A percentile compares a stretch with the other conserved stretches of the same genome.
Evolutionary conservation across 345 rosid genomes (phyloP).

Genomic region (Aurinia saxatilis): DNA sequence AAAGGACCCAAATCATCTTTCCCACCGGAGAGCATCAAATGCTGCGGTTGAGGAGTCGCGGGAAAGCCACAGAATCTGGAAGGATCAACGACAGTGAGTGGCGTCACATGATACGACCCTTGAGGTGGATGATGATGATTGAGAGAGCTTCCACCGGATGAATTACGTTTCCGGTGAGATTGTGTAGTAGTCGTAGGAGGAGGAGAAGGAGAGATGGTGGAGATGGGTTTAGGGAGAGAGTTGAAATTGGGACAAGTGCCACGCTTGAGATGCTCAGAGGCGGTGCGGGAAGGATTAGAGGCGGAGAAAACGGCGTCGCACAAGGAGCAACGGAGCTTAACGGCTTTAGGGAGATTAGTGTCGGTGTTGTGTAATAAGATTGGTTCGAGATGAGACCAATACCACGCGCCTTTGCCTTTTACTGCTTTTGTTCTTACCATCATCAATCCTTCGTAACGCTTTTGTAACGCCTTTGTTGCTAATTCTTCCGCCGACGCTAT

Average conservation of each 20-base stretch:
- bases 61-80: conserved; percentile 37
- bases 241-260: conserved; percentile 89
- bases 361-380: conserved; percentile 73
- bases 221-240: conserved; percentile 60
- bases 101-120: conserved; percentile 47
- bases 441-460: conserved; percentile 86
- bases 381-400: conserved; percentile 97
- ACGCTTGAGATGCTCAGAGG: conserved; percentile 97
- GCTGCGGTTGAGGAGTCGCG: conserved; percentile 43
- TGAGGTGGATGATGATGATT: conserved; percentile 18
- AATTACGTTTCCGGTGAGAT: conserved; percentile 54
- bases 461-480: conserved; percentile 64
- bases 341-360: conserved; percentile 86
- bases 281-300: conserved; percentile 95
- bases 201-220: conserved; percentile 39
- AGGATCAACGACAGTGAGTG: conserved; percentile 72
- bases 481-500: conserved; percentile 57
- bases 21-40: conserved; percentile 91
- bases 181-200: background rate
- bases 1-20: conserved; percentile 87
- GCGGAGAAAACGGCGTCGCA: conserved; percentile 98
- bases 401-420: conserved; percentile 99
- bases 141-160: conserved; percentile 21
- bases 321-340: conserved; percentile 87
- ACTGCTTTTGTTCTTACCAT: conserved; percentile 87